Conservation (phyloP, 495 filamentous ascomycete species). For the Jackrogersella multiformis region DNA sequence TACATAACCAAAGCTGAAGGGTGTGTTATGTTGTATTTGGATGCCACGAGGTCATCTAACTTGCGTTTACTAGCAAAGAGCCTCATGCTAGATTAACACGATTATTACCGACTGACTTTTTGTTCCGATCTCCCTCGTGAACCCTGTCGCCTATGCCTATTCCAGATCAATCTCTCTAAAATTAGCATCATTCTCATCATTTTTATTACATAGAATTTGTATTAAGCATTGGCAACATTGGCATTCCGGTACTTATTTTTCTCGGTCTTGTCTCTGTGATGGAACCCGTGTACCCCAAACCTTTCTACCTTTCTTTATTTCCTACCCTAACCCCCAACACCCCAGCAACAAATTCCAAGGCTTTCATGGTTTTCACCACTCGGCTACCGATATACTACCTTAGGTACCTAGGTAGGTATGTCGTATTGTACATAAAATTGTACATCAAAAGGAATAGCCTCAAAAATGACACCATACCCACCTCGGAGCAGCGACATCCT, state of each 20-base stretch:
- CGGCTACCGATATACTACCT: conserved; percentile 3
- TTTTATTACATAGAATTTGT: conserved; percentile 10
- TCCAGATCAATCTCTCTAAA: conserved; percentile 29
- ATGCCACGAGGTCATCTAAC: conserved; percentile 40
- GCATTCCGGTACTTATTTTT: conserved; percentile 21
- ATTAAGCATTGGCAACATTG: neutral
- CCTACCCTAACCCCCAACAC: no score
- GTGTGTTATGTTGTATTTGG: conserved; percentile 34
- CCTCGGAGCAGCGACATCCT: conserved; percentile 33
- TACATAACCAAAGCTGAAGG: conserved; percentile 8
- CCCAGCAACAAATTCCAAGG: no score
- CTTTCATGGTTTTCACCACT: no score
- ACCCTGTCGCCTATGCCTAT: conserved; percentile 6
- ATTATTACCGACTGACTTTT: conserved; percentile 33
- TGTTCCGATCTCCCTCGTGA: conserved; percentile 26
- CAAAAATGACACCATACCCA: conserved; percentile 31
- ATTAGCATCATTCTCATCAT: conserved; percentile 20
- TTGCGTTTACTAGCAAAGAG: conserved; percentile 35
- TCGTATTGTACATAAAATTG: no score
- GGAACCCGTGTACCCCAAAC: neutral
- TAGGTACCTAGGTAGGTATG: no score
- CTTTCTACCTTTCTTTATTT: neutral
- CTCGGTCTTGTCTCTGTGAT: neutral
- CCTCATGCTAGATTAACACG: conserved; percentile 42
- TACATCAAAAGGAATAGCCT: conserved; percentile 23